phyloP scores from a whole-genome alignment of 805 yeast genomes.

The Teunomyces aglyptinius region DNA sequence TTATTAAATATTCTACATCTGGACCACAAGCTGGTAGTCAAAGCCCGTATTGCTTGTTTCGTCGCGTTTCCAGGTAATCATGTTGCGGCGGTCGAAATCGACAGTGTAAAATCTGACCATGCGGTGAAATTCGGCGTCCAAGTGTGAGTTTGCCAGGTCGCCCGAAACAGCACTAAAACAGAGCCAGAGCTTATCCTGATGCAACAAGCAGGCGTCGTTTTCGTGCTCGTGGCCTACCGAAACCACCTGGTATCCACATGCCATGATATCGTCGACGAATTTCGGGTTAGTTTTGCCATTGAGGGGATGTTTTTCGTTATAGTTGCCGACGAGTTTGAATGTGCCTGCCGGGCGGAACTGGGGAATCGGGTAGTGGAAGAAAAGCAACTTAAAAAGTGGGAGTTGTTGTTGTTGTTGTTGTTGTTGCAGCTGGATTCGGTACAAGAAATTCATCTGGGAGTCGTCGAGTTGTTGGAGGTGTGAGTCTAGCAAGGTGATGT shows the following conservation, averaged over 20 bases:
- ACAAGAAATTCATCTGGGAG: slow-evolving; percentile 35
- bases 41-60: slow-evolving; percentile 23
- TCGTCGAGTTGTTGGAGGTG: slow-evolving; percentile 24
- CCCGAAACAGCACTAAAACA: slow-evolving; percentile 42
- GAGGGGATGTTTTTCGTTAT: slow-evolving; percentile 36
- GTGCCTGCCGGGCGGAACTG: slow-evolving; percentile 40
- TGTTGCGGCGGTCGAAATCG: slow-evolving; percentile 20
- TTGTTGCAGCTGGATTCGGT: slow-evolving; percentile 19
- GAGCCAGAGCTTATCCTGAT: slow-evolving; percentile 28
- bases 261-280: slow-evolving; percentile 32
- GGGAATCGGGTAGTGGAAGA: slow-evolving; percentile 43
- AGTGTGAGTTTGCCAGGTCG: slow-evolving; percentile 29
- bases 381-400: slow-evolving; percentile 27
- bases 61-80: slow-evolving; percentile 40
- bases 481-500: slow-evolving; percentile 36
- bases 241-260: slow-evolving; percentile 35
- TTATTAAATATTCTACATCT: not conserved
- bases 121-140: slow-evolving; percentile 26
- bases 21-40: slow-evolving; percentile 22
- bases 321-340: slow-evolving; percentile 38
- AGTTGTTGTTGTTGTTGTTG: not conserved
- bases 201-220: slow-evolving; percentile 40
- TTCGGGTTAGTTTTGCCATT: slow-evolving; percentile 26
- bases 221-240: slow-evolving; percentile 45
- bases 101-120: slow-evolving; percentile 35